A percentile compares a stretch with the other conserved stretches of the same genome.
Evolutionary conservation across 495 filamentous ascomycete species (phyloP).

Genomic region (Glonium stellatum): DNA sequence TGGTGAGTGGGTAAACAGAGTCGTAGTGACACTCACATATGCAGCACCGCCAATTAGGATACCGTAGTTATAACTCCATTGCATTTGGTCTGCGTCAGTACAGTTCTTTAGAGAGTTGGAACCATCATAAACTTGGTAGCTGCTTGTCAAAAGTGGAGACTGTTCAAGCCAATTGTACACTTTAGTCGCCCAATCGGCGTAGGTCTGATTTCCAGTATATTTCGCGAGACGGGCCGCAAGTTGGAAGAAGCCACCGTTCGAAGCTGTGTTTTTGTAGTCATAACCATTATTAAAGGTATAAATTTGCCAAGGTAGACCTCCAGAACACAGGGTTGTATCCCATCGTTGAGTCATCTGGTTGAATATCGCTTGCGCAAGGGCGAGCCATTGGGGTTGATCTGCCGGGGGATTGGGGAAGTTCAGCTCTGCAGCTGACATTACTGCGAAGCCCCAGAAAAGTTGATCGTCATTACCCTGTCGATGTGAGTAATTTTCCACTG

Average conservation of each 20-base stretch:
- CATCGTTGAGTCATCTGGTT: conserved; percentile 61
- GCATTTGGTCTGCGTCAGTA: conserved; percentile 37
- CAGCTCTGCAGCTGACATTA: conserved; percentile 74
- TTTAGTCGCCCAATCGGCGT: conserved; percentile 61
- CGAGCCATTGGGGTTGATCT: conserved; percentile 24
- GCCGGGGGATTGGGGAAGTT: conserved; percentile 49
- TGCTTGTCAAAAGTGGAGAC: conserved; percentile 43
- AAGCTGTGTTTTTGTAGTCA: conserved; percentile 58
- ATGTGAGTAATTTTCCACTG: background rate
- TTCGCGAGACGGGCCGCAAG: conserved; percentile 60
- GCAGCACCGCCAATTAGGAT: conserved; percentile 59
- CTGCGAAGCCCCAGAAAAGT: conserved; percentile 77
- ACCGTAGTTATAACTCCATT: conserved; percentile 67
- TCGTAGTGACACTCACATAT: conserved; percentile 49
- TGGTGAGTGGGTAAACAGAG: conserved; percentile 24
- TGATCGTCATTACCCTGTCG: conserved; percentile 72
- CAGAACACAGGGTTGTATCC: conserved; percentile 41
- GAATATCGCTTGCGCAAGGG: conserved; percentile 40
- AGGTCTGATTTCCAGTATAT: conserved; percentile 67
- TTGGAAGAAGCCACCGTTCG: conserved; percentile 63
- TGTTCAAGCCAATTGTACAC: conserved; percentile 59
- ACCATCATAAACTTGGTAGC: conserved; percentile 54
- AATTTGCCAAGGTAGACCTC: conserved; percentile 48
- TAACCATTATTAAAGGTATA: conserved; percentile 41
- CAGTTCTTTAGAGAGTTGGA: conserved; percentile 42